Percentiles rank a stretch among this genome's conserved stretches.
phyloP scores from a whole-genome alignment of 306 rosid species.

The Pachyrhizus erosus region DNA sequence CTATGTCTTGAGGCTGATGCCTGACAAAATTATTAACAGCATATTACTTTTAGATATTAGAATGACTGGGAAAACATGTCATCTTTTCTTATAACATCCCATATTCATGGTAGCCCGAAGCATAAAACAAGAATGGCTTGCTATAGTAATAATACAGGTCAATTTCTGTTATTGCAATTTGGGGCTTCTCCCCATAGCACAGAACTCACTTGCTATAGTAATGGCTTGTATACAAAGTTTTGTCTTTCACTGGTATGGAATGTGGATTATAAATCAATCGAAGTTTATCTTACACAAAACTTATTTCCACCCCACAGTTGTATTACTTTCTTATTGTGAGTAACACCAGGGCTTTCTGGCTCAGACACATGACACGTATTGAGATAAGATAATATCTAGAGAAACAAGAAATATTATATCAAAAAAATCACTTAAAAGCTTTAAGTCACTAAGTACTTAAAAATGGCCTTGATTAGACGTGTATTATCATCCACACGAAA shows the following conservation, averaged over 20 bases:
- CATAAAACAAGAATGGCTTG: slow-evolving; percentile 17
- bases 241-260: not conserved
- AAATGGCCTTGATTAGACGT: not conserved
- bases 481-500: not conserved
- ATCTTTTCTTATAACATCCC: slow-evolving; percentile 9
- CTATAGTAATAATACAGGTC: slow-evolving; percentile 6
- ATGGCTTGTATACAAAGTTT: not conserved
- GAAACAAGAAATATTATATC: not conserved
- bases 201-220: too few species aligned
- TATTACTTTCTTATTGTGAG: not conserved
- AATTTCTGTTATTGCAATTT: slow-evolving; percentile 11
- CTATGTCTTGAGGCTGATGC: slow-evolving; percentile 1
- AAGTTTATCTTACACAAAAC: slow-evolving; percentile 8
- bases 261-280: not conserved
- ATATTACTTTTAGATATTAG: not conserved
- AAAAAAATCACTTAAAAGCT: not conserved
- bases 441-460: not conserved
- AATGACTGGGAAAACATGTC: slow-evolving; percentile 27
- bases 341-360: not conserved
- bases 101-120: not conserved
- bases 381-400: not conserved
- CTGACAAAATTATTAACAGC: slow-evolving; percentile 14
- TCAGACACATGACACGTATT: not conserved
- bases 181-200: not conserved
- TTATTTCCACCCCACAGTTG: not conserved